Percentiles rank a stretch among this genome's conserved stretches.
Evolutionary conservation across 83 land plant species (phyloP).

Genomic region (Picea mariana): DNA sequence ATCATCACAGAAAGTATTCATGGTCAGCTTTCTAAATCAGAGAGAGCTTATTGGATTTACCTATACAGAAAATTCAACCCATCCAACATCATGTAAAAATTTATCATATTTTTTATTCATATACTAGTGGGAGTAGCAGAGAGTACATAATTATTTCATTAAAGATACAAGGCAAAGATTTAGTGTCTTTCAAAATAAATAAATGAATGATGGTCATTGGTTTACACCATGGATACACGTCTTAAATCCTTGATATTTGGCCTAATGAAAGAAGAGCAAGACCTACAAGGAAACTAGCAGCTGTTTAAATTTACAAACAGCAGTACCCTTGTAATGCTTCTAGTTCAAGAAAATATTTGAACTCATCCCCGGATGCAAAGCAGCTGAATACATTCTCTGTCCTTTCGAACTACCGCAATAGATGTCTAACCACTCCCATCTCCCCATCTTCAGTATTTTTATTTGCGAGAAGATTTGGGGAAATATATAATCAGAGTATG

Average conservation of each 20-base stretch:
- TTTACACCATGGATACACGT: neutral
- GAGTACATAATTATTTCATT: neutral
- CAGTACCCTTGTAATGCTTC: neutral
- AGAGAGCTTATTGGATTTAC: neutral
- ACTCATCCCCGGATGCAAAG: slow-evolving; percentile 9
- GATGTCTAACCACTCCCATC: neutral
- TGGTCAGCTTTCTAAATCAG: too few relatives aligned
- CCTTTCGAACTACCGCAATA: too few relatives aligned
- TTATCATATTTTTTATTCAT: too few relatives aligned
- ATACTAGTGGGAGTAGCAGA: too few relatives aligned
- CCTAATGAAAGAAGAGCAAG: neutral
- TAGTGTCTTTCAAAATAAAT: neutral
- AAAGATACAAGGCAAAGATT: neutral
- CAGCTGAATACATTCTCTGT: neutral
- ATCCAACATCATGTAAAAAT: too few relatives aligned
- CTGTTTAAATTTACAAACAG: neutral
- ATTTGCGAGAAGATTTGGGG: neutral
- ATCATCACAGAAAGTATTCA: too few relatives aligned
- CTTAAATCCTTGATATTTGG: neutral
- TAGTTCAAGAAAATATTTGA: slow-evolving; percentile 3
- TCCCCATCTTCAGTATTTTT: neutral
- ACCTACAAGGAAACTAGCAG: neutral
- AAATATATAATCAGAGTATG: neutral
- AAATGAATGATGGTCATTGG: neutral
- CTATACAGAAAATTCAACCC: too few relatives aligned